Percentiles rank a stretch among this genome's conserved stretches.
phyloP scores from a whole-genome alignment of 352 stramenopile species.

The Pythium aquatile region DNA sequence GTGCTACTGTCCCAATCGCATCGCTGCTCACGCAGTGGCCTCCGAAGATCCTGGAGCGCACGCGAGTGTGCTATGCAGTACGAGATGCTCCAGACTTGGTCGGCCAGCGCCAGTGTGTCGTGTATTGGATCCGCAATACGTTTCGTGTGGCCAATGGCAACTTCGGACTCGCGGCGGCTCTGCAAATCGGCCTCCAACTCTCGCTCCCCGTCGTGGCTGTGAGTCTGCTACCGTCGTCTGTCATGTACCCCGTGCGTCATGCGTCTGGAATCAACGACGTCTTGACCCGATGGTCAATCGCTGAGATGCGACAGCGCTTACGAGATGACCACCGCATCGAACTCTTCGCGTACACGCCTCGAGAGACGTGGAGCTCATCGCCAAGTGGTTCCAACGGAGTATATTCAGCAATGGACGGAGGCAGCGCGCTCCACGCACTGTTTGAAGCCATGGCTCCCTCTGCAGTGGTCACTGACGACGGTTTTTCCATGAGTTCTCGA shows the following conservation, averaged over 20 bases:
- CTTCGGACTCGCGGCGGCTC: constrained; percentile 52
- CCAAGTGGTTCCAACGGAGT: constrained; percentile 9
- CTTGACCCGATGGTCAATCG: constrained; percentile 48
- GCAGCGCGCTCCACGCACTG: constrained; percentile 13
- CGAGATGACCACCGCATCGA: constrained; percentile 32
- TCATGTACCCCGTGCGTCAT: constrained; percentile 58
- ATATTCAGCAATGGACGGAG: constrained; percentile 6
- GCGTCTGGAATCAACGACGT: constrained; percentile 53
- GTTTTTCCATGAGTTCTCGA: constrained; percentile 18
- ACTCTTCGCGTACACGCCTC: constrained; percentile 44
- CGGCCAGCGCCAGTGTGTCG: constrained; percentile 27
- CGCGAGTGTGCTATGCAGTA: constrained; percentile 37
- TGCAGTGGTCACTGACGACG: constrained; percentile 25
- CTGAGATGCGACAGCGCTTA: constrained; percentile 50
- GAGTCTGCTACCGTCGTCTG: constrained; percentile 41
- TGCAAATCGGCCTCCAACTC: constrained; percentile 43
- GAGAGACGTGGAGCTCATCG: constrained; percentile 27
- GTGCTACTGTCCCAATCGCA: constrained; percentile 10
- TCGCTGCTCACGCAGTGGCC: constrained; percentile 49
- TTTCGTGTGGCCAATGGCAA: constrained; percentile 62
- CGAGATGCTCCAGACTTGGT: background rate
- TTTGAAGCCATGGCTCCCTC: constrained; percentile 15
- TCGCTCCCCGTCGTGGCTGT: constrained; percentile 45
- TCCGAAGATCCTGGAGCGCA: constrained; percentile 39
- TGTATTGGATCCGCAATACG: constrained; percentile 75